Conservation (phyloP, 805 yeast genomes). For the Ogataea henricii region DNA sequence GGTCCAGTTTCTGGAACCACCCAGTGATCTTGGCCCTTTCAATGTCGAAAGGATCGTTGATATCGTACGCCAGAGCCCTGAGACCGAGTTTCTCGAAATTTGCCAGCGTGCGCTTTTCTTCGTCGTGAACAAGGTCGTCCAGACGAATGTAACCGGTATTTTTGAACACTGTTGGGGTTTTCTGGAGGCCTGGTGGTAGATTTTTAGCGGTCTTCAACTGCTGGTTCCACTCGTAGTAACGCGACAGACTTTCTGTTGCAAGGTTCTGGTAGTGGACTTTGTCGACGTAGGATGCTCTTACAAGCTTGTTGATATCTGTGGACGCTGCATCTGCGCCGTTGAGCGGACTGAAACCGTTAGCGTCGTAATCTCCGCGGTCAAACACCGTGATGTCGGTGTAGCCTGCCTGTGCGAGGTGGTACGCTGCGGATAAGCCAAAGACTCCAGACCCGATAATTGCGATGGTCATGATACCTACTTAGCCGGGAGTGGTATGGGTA, state of each 20-base stretch:
- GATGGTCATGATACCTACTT: too few species aligned
- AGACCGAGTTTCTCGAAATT: constrained; percentile 29
- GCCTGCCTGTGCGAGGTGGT: constrained; percentile 37
- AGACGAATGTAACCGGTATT: constrained; percentile 26
- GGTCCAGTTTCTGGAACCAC: constrained; percentile 26
- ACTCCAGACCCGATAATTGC: constrained; percentile 53
- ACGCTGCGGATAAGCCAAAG: constrained; percentile 50
- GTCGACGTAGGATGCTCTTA: constrained; percentile 36
- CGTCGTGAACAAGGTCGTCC: constrained; percentile 24
- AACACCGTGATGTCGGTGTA: constrained; percentile 37
- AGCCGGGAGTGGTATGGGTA: too few species aligned
- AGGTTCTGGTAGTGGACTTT: constrained; percentile 31
- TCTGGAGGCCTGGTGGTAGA: constrained; percentile 22
- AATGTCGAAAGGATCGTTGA: constrained; percentile 31
- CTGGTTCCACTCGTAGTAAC: constrained; percentile 13
- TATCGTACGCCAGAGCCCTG: constrained; percentile 29
- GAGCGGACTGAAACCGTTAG: constrained; percentile 28
- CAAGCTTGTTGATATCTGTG: constrained; percentile 38
- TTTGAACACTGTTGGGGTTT: constrained; percentile 5
- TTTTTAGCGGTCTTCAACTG: constrained; percentile 11
- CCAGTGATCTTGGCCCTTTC: constrained; percentile 35
- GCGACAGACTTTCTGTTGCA: constrained; percentile 21
- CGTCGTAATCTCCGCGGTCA: constrained; percentile 34
- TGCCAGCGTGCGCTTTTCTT: constrained; percentile 19
- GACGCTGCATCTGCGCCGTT: constrained; percentile 39